Percentiles rank a stretch among this genome's conserved stretches.
Conservation (phyloP, 2,329 filamentous ascomycete genomes). For the Cladosporium sp. region DNA sequence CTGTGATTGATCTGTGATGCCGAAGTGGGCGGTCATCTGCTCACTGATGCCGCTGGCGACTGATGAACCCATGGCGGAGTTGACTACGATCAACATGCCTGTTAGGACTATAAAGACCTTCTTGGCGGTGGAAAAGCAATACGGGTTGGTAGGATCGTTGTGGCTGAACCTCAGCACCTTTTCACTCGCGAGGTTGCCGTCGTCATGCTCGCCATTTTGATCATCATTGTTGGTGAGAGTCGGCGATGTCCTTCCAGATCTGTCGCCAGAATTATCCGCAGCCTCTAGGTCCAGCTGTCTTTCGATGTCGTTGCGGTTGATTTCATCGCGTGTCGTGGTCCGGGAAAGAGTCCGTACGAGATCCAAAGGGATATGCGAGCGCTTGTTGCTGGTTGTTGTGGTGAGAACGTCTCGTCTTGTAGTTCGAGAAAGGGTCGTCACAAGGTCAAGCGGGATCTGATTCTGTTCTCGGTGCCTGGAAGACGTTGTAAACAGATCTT, state of each 20-base stretch:
- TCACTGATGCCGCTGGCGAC: slow-evolving; percentile 53
- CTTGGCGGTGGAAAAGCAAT: slow-evolving; percentile 34
- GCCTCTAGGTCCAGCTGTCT: slow-evolving; percentile 2
- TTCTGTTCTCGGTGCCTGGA: background rate
- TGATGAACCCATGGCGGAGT: slow-evolving; percentile 63
- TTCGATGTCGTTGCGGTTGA: slow-evolving; percentile 3
- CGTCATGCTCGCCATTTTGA: background rate
- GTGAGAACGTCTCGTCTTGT: background rate
- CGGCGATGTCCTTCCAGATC: slow-evolving; percentile 1
- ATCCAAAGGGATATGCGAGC: background rate
- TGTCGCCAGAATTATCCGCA: background rate
- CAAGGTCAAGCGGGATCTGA: background rate
- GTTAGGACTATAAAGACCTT: slow-evolving; percentile 54
- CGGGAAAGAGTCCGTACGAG: background rate
- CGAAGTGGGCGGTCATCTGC: slow-evolving; percentile 54
- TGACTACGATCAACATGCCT: slow-evolving; percentile 58
- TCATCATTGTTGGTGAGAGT: background rate
- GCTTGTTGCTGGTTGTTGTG: background rate
- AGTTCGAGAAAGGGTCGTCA: background rate
- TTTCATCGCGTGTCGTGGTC: background rate
- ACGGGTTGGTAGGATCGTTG: slow-evolving; percentile 28
- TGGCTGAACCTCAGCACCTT: slow-evolving; percentile 33
- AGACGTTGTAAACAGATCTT: background rate
- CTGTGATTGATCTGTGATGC: slow-evolving; percentile 44
- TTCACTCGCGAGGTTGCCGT: background rate